Percentiles rank a stretch among this genome's conserved stretches.
Evolutionary conservation across 306 rosid species (phyloP).

Genomic region (Corylus heterophylla): DNA sequence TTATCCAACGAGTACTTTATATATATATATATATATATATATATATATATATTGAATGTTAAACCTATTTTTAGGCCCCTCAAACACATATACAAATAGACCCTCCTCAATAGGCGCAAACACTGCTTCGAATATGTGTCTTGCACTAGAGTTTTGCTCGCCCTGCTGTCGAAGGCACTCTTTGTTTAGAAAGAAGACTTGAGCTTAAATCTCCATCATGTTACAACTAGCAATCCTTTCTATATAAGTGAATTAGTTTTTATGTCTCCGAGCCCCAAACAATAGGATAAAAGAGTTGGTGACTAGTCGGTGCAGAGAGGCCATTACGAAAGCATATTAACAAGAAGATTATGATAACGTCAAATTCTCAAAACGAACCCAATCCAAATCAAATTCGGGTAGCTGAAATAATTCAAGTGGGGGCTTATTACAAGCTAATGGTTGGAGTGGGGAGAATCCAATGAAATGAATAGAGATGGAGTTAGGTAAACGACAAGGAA

Average conservation of each 20-base stretch:
- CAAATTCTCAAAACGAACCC: constrained; percentile 20
- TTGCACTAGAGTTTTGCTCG: neutral
- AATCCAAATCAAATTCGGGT: constrained; percentile 12
- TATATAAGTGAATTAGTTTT: neutral
- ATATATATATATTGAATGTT: too few species aligned
- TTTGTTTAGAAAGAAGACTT: neutral
- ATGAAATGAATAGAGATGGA: constrained; percentile 32
- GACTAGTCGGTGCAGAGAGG: constrained; percentile 25
- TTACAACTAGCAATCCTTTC: neutral
- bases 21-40: too few species aligned
- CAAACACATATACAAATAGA: too few species aligned
- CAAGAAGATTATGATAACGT: constrained; percentile 16
- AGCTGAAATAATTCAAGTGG: constrained; percentile 22
- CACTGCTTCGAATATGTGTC: neutral
- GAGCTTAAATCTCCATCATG: neutral
- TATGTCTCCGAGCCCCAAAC: neutral
- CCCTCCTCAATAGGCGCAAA: neutral
- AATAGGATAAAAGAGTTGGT: too few species aligned
- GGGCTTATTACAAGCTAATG: constrained; percentile 4
- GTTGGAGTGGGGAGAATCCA: constrained; percentile 39
- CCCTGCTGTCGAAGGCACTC: constrained; percentile 6
- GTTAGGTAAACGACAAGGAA: constrained; percentile 44
- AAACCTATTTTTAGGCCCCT: too few species aligned
- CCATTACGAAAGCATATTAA: neutral
- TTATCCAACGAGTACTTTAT: too few species aligned